Percentiles rank a stretch among this genome's conserved stretches.
phyloP scores from a whole-genome alignment of 306 rosid genomes.

The Pterocarpus santalinus region DNA sequence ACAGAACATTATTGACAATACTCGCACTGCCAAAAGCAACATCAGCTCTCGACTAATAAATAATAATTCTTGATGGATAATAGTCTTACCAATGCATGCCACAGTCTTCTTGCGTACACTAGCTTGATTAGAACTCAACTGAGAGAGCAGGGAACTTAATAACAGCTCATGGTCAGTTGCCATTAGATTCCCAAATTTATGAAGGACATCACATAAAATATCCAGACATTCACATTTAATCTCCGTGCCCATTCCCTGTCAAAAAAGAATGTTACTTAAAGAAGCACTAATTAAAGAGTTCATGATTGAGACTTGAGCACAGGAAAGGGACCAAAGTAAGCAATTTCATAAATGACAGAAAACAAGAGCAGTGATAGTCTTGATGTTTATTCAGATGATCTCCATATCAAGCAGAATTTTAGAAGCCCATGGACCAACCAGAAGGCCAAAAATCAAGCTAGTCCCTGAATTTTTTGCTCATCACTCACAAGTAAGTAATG shows the following conservation, averaged over 20 bases:
- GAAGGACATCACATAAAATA: constrained; percentile 87
- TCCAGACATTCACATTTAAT: constrained; percentile 94
- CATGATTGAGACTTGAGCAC: constrained; percentile 3
- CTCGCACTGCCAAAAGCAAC: constrained; percentile 20
- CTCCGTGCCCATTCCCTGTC: constrained; percentile 82
- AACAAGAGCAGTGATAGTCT: not conserved
- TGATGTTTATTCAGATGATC: not conserved
- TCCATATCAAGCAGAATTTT: not conserved
- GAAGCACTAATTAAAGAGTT: constrained; percentile 24
- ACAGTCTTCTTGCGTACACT: constrained; percentile 89
- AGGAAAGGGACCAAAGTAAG: not conserved
- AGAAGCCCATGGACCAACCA: constrained; percentile 13
- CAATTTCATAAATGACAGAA: constrained; percentile 24
- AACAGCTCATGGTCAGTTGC: constrained; percentile 77
- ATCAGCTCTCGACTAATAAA: constrained; percentile 9
- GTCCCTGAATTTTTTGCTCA: not conserved
- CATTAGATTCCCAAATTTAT: constrained; percentile 91
- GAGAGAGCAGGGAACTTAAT: constrained; percentile 83
- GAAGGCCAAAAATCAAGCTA: constrained; percentile 16
- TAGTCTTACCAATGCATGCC: constrained; percentile 82
- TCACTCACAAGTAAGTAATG: not conserved
- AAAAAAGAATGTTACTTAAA: constrained; percentile 3
- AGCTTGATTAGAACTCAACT: constrained; percentile 90
- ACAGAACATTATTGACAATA: not conserved
- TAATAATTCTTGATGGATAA: not conserved